These are phyloP conservation scores for Carex sylvatica DNA, from an alignment of 202 grass and related monocot genomes.

Conservation along the genomic window DNA sequence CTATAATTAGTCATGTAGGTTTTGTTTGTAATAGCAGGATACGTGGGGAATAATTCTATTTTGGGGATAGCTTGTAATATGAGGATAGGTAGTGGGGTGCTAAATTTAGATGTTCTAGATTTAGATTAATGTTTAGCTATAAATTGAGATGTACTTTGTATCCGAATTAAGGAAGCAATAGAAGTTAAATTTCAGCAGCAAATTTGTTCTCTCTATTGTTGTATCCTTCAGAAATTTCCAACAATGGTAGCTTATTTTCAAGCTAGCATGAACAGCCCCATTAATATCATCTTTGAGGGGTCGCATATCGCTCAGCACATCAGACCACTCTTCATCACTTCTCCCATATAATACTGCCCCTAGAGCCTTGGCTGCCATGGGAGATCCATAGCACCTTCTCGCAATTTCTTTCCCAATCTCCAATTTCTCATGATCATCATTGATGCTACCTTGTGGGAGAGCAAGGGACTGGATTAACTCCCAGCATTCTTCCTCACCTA, in stretches of 20 bases:
- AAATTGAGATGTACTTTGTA: too few relatives aligned
- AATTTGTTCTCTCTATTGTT: too few relatives aligned
- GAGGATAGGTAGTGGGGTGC: too few relatives aligned
- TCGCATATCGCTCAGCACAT: slow-evolving; percentile 38
- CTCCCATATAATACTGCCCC: slow-evolving; percentile 37
- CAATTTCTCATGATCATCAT: slow-evolving; percentile 7
- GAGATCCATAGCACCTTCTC: slow-evolving; percentile 38
- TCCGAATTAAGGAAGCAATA: too few relatives aligned
- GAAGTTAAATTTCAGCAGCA: too few relatives aligned
- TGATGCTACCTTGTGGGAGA: slow-evolving; percentile 10
- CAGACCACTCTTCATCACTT: slow-evolving; percentile 39
- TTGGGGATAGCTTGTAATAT: too few relatives aligned
- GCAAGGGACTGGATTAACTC: slow-evolving; percentile 19
- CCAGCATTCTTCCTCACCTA: slow-evolving; percentile 32
- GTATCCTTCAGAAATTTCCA: too few relatives aligned
- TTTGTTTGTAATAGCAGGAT: too few relatives aligned
- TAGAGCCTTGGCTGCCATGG: slow-evolving; percentile 45
- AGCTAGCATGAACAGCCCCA: slow-evolving; percentile 12
- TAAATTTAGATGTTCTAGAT: too few relatives aligned
- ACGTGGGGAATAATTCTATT: too few relatives aligned
- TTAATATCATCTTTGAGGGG: slow-evolving; percentile 34
- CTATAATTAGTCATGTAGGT: too few relatives aligned
- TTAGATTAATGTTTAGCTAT: too few relatives aligned
- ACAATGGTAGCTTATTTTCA: slow-evolving; percentile 37
- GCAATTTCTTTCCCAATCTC: slow-evolving; percentile 33